These are phyloP conservation scores for Globisporangium apiculatum DNA, from an alignment of 352 stramenopile genomes.

Conservation along the genomic window DNA sequence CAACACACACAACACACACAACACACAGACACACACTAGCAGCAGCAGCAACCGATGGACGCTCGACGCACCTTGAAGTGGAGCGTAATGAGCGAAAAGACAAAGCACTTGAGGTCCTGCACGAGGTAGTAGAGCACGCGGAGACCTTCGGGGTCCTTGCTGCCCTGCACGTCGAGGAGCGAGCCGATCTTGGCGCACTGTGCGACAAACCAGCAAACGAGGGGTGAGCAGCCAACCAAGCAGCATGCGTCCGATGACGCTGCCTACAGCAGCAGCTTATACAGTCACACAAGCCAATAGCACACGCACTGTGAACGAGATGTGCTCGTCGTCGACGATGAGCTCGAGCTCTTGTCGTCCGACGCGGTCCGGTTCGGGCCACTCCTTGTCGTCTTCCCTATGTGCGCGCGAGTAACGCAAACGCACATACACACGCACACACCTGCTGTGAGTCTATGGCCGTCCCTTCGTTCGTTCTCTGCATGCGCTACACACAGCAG, in stretches of 20 bases:
- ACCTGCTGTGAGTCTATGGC: no score
- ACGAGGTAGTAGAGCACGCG: slow-evolving; percentile 96
- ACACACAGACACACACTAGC: neutral
- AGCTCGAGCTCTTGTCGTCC: slow-evolving; percentile 95
- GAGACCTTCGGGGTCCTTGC: slow-evolving; percentile 93
- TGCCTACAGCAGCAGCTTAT: neutral
- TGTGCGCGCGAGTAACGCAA: neutral
- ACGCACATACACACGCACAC: no score
- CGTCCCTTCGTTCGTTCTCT: no score
- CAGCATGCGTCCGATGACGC: neutral
- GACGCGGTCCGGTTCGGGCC: slow-evolving; percentile 90
- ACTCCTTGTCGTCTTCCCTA: slow-evolving; percentile 94
- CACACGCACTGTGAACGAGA: slow-evolving; percentile 90
- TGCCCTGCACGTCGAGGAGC: slow-evolving; percentile 92
- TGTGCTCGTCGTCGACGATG: slow-evolving; percentile 93
- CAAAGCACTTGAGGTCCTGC: slow-evolving; percentile 95
- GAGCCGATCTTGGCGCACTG: slow-evolving; percentile 95
- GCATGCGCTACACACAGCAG: no score
- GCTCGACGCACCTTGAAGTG: slow-evolving; percentile 91
- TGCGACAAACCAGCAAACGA: neutral
- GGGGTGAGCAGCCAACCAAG: neutral
- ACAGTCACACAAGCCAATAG: neutral
- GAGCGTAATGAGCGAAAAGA: slow-evolving; percentile 94
- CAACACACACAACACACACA: neutral
- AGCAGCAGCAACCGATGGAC: neutral